Percentiles rank a stretch among this genome's conserved stretches.
Evolutionary conservation across 331 rosid genomes (phyloP).

Genomic region (Erythrophleum ivorense): DNA sequence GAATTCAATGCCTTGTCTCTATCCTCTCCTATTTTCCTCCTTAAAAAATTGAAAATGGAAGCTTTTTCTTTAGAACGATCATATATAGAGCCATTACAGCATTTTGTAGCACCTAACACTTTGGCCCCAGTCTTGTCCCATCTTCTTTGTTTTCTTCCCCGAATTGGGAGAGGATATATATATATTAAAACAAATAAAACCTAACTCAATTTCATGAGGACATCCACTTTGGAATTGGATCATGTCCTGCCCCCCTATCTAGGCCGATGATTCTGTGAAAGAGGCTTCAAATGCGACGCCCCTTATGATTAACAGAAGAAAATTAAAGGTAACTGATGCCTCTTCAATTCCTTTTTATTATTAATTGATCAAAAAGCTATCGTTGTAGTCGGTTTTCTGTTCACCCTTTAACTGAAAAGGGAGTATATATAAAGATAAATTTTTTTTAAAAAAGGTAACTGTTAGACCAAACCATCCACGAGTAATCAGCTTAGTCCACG

Average conservation of each 20-base stretch:
- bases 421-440: no score
- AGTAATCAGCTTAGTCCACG: neutral
- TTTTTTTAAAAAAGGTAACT: neutral
- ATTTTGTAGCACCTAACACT: neutral
- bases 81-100: neutral
- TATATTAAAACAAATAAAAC: neutral
- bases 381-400: neutral
- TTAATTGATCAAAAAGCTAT: neutral
- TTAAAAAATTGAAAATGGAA: neutral
- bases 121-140: no score
- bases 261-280: constrained; percentile 6
- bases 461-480: neutral
- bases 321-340: neutral
- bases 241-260: constrained; percentile 1
- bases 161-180: neutral
- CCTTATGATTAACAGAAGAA: neutral
- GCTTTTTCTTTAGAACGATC: neutral
- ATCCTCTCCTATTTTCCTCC: no score
- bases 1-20: neutral
- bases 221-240: neutral
- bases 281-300: neutral
- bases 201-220: constrained; percentile 4
- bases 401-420: constrained; percentile 1
- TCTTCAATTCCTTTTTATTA: neutral
- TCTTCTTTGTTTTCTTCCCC: no score